Evolutionary conservation across 108 stramenopile species (phyloP), one percentile per base, ranked within the genome.

Genomic region (Skeletonema tropicum): DNA sequence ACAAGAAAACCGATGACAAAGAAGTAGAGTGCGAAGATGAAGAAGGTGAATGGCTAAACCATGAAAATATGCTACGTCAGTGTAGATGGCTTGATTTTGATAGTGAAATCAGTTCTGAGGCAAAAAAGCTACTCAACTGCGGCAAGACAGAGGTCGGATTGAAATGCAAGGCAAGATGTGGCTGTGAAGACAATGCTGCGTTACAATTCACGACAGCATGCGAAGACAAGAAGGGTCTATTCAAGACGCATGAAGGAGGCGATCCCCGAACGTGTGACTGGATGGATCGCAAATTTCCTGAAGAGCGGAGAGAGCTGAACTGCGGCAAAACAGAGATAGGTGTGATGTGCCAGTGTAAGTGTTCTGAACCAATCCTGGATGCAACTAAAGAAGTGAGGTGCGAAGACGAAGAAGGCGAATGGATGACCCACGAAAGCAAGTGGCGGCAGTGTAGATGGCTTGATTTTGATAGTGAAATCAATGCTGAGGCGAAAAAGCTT

Each of bases 101-200:
- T 63, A 68, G 35, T 64, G 41, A 55, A 55, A 55, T 55, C 8
- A 55, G 9, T 23, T 5, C 64, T 45, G 67, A 72, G 11, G 71
- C 73, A n/a, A 80, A 80, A 71, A 64, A 68, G 71, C 62, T 45
- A 32, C 45, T 80, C 32, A 80, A 80, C 57, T 80, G 79, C 23
- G 64, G 60, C 25, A 38, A 38, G 38, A 80, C 79, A 35, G 72
- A 80, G 59, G 69, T 80, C 33, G 79, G 79, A 5, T 17, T 80
- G 4, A 73, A 73, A 33, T 80, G 79, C 60, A 48, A 57, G 14
- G 62, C 17, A 25, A 33, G 60, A n/a, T 48, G 42, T 33, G 32
- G 46, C 1, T 45, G 26, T 19, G 26, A 12, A 0, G 38, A 11
- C 45, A 9, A 25, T 9, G 0, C 8, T 23, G 21, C 21, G 52